These are phyloP conservation scores for Crassisporium funariophilum DNA, from an alignment of 768 basidiomycete species.

Conservation along the genomic window DNA sequence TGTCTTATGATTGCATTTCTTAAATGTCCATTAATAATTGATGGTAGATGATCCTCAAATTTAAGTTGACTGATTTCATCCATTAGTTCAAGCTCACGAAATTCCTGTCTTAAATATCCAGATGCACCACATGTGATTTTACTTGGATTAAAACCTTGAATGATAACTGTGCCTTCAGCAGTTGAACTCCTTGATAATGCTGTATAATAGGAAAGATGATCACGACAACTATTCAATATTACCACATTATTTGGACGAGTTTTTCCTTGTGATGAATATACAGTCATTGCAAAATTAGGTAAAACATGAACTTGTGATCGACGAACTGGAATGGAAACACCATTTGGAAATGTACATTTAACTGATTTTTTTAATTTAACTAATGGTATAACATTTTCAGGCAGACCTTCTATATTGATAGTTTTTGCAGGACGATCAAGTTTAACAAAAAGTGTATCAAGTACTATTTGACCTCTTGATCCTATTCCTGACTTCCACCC, in stretches of 20 bases:
- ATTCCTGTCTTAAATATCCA: conserved; percentile 3
- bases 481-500: conserved; percentile 26
- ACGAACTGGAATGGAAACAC: conserved; percentile 1
- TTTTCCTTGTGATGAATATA: conserved; percentile 29
- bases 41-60: too few species aligned
- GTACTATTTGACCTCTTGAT: conserved; percentile 5
- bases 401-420: conserved; percentile 24
- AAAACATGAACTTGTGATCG: conserved; percentile 26
- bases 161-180: conserved; percentile 2
- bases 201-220: conserved; percentile 9
- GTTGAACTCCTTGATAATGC: neutral
- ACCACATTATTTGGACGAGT: conserved; percentile 14
- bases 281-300: conserved; percentile 34
- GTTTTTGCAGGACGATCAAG: conserved; percentile 23
- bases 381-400: conserved; percentile 10
- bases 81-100: conserved; percentile 3
- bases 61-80: conserved; percentile 19
- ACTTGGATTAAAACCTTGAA: conserved; percentile 7
- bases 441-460: conserved; percentile 33
- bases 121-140: conserved; percentile 4
- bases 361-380: neutral
- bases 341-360: neutral
- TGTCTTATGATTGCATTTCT: too few species aligned
- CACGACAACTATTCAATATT: conserved; percentile 12
- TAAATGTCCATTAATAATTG: too few species aligned